Conservation (phyloP, 192 early-diverging fungal genomes). For the Geranomyces michiganensis region DNA sequence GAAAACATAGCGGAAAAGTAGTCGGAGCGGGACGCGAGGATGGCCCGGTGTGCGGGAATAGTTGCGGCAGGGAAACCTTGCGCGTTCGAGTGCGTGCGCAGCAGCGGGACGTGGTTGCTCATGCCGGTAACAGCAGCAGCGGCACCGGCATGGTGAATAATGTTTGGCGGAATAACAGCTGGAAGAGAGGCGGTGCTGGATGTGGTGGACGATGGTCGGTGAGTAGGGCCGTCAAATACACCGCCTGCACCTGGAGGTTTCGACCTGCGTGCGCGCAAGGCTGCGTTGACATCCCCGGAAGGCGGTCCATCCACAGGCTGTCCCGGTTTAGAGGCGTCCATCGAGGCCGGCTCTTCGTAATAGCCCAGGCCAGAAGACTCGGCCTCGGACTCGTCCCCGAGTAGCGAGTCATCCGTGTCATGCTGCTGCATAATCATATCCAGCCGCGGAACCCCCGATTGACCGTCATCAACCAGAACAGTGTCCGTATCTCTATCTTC, state of each 20-base stretch:
- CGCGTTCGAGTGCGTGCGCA: neutral
- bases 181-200: constrained; percentile 28
- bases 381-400: constrained; percentile 5
- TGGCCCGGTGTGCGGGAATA: constrained; percentile 41
- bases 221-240: neutral
- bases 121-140: neutral
- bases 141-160: neutral
- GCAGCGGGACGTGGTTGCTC: neutral
- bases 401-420: neutral
- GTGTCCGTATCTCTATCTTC: constrained; percentile 17
- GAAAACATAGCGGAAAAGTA: constrained; percentile 48
- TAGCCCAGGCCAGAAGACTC: constrained; percentile 8
- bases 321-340: neutral
- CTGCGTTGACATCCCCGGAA: too few species aligned
- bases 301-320: too few species aligned
- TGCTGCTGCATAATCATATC: neutral
- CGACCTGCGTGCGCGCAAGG: neutral
- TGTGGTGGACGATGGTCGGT: constrained; percentile 26
- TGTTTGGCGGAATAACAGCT: neutral
- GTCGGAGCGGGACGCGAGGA: constrained; percentile 45
- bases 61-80: constrained; percentile 6
- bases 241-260: neutral
- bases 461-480: neutral
- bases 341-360: neutral
- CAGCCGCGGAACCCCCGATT: neutral